These are phyloP conservation scores for Ramaria rubella DNA, from an alignment of 768 basidiomycete species.

Conservation along the genomic window DNA sequence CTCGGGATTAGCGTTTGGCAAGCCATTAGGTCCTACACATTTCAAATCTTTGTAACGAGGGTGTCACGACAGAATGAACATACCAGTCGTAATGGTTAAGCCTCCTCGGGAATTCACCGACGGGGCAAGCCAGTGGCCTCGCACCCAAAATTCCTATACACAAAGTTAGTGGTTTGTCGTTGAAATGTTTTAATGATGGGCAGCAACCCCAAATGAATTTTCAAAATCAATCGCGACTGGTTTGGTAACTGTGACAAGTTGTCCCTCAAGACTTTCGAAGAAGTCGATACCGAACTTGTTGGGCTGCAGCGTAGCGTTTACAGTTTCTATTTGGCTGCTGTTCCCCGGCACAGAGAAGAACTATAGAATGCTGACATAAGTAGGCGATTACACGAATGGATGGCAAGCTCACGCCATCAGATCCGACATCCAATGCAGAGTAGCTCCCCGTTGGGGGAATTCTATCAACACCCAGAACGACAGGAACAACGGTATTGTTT, in stretches of 20 bases:
- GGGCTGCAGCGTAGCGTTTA: constrained; percentile 44
- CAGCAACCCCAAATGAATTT: constrained; percentile 37
- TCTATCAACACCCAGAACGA: constrained; percentile 48
- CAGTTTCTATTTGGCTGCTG: constrained; percentile 35
- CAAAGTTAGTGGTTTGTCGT: background rate
- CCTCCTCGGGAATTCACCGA: constrained; percentile 53
- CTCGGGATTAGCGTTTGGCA: constrained; percentile 56
- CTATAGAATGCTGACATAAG: background rate
- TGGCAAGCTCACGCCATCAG: constrained; percentile 31
- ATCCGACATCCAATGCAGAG: constrained; percentile 43
- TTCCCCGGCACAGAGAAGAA: constrained; percentile 54
- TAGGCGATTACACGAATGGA: background rate
- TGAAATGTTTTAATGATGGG: background rate
- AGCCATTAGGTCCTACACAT: constrained; percentile 41
- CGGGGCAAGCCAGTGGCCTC: constrained; percentile 49
- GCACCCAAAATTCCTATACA: constrained; percentile 45
- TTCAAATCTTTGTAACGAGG: background rate
- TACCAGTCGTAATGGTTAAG: constrained; percentile 43
- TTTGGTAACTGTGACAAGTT: constrained; percentile 45
- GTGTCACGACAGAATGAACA: constrained; percentile 1
- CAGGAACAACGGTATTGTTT: constrained; percentile 39
- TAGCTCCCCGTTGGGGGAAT: constrained; percentile 44
- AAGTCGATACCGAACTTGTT: constrained; percentile 53
- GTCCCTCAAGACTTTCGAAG: constrained; percentile 57
- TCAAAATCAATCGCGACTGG: constrained; percentile 45